These are phyloP conservation scores for Ceratocystis harringtonii DNA, from an alignment of 2,329 filamentous ascomycete species.

Conservation along the genomic window DNA sequence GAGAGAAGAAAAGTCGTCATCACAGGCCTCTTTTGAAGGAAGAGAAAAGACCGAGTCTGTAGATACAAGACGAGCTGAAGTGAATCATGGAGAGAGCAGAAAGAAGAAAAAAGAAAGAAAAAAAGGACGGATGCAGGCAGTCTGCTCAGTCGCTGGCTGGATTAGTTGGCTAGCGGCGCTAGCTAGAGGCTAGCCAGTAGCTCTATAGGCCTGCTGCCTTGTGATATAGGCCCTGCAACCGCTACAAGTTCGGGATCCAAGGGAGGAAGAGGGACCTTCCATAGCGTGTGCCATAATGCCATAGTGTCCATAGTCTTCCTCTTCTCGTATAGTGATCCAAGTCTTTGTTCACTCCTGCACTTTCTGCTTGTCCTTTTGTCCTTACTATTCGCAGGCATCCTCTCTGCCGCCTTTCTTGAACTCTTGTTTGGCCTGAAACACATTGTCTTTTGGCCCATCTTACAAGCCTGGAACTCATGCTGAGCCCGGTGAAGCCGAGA, in stretches of 20 bases:
- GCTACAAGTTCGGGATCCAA: background rate
- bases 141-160: background rate
- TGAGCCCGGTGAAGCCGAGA: slow-evolving; percentile 5
- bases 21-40: background rate
- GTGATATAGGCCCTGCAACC: background rate
- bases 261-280: background rate
- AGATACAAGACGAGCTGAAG: background rate
- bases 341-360: background rate
- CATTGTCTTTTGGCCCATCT: background rate
- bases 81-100: background rate
- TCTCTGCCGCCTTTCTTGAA: background rate
- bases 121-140: background rate
- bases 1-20: background rate
- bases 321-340: background rate
- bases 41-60: background rate
- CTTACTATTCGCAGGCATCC: background rate
- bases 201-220: background rate
- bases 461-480: background rate
- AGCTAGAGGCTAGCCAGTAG: background rate
- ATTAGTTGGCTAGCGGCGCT: background rate
- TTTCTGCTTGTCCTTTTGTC: background rate
- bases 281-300: background rate
- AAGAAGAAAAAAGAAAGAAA: background rate
- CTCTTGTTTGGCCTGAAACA: background rate
- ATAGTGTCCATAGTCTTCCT: slow-evolving; percentile 1